phyloP scores from a whole-genome alignment of 78 protist species.

The Emiliania huxleyi region DNA sequence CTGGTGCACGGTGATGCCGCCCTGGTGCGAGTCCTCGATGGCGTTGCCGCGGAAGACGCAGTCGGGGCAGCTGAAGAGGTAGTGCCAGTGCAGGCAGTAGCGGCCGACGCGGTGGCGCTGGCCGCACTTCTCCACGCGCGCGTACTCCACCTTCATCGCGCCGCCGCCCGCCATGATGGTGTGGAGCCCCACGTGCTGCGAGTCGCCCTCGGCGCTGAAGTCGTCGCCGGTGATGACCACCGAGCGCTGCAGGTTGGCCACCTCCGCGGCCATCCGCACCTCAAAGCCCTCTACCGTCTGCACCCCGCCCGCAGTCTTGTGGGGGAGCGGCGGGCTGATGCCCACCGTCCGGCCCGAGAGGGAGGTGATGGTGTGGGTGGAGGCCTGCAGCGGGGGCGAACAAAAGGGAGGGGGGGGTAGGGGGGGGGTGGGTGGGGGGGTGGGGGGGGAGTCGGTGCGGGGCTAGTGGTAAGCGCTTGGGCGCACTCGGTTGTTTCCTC shows the following conservation, averaged over 20 bases:
- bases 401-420: too few species aligned
- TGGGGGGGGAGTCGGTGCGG: too few species aligned
- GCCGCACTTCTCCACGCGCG: not conserved
- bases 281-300: not conserved
- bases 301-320: not conserved
- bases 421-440: too few species aligned
- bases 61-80: not conserved
- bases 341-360: not conserved
- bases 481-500: too few species aligned
- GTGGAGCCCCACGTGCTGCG: not conserved
- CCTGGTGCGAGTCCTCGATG: not conserved
- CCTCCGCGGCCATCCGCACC: not conserved
- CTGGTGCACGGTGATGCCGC: slow-evolving; percentile 5
- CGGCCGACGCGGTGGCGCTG: not conserved
- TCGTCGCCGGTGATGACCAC: not conserved
- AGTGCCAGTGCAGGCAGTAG: not conserved
- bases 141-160: not conserved
- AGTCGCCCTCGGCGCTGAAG: not conserved
- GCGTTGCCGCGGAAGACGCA: not conserved
- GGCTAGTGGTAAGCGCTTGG: too few species aligned
- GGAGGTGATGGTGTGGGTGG: not conserved
- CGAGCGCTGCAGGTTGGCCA: not conserved
- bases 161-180: not conserved
- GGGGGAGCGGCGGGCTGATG: not conserved
- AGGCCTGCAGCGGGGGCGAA: too few species aligned